These are phyloP conservation scores for Boehmeria nivea DNA, from an alignment of 306 rosid genomes.

Conservation along the genomic window DNA sequence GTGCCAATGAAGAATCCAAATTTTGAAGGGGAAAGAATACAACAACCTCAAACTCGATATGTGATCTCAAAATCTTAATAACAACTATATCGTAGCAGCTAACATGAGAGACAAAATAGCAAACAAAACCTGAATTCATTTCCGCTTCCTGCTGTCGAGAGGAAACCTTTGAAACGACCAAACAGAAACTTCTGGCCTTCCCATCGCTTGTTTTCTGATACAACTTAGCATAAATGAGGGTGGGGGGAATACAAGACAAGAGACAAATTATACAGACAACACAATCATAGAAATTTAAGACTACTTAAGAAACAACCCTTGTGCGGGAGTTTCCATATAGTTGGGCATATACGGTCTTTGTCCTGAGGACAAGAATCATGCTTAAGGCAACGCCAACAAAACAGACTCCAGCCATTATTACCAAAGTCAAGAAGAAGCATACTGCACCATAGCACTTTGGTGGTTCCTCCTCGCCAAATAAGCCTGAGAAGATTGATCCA, in stretches of 20 bases:
- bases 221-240: too few species aligned
- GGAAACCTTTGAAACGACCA: background rate
- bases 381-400: constrained; percentile 50
- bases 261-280: constrained; percentile 8
- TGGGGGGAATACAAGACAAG: background rate
- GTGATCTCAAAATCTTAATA: constrained; percentile 1
- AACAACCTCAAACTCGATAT: constrained; percentile 2
- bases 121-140: background rate
- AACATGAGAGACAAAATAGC: background rate
- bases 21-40: constrained; percentile 12
- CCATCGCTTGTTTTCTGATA: background rate
- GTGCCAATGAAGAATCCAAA: background rate
- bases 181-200: background rate
- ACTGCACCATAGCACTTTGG: constrained; percentile 58
- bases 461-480: constrained; percentile 28
- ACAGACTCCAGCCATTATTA: constrained; percentile 69
- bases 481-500: constrained; percentile 34
- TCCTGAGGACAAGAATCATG: constrained; percentile 69
- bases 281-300: background rate
- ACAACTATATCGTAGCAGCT: background rate
- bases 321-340: constrained; percentile 69
- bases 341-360: constrained; percentile 60
- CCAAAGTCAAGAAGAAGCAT: constrained; percentile 72
- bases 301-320: constrained; percentile 9
- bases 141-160: constrained; percentile 8